These are phyloP conservation scores for Wickerhamiella sergipiensis DNA, from an alignment of 805 yeast species.

Conservation along the genomic window DNA sequence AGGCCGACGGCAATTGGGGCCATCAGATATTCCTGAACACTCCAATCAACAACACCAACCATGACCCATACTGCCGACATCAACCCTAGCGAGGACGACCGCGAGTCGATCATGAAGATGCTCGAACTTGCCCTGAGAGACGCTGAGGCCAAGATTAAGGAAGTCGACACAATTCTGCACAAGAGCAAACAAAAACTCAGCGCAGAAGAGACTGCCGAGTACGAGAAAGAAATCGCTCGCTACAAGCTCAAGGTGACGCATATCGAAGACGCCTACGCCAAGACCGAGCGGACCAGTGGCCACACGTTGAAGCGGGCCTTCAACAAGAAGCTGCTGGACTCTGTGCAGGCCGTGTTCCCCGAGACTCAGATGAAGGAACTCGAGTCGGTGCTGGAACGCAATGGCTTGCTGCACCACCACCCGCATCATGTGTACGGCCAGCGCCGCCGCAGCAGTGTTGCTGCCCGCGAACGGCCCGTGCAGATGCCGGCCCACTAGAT, in stretches of 20 bases:
- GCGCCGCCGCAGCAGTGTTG: conserved; percentile 1
- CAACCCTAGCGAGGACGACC: conserved; percentile 18
- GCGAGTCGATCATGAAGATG: conserved; percentile 15
- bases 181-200: conserved; percentile 13
- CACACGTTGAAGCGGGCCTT: conserved; percentile 19
- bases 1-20: neutral
- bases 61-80: conserved; percentile 15
- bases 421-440: conserved; percentile 2
- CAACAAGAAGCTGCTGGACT: conserved; percentile 17
- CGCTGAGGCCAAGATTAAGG: conserved; percentile 10
- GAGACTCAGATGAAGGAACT: conserved; percentile 11
- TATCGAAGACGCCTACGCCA: conserved; percentile 16
- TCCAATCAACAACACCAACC: neutral
- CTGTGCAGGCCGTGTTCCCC: conserved; percentile 11
- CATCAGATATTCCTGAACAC: neutral
- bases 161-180: conserved; percentile 13
- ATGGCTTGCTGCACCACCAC: conserved; percentile 10
- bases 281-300: conserved; percentile 18
- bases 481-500: neutral
- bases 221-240: conserved; percentile 12
- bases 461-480: neutral
- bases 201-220: conserved; percentile 13
- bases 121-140: conserved; percentile 11
- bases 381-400: conserved; percentile 11
- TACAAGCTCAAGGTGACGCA: conserved; percentile 12